Percentiles rank a stretch among this genome's conserved stretches.
These are phyloP conservation scores for Calonectria honghensis DNA, from an alignment of 2,329 filamentous ascomycete genomes.

Conservation along the genomic window DNA sequence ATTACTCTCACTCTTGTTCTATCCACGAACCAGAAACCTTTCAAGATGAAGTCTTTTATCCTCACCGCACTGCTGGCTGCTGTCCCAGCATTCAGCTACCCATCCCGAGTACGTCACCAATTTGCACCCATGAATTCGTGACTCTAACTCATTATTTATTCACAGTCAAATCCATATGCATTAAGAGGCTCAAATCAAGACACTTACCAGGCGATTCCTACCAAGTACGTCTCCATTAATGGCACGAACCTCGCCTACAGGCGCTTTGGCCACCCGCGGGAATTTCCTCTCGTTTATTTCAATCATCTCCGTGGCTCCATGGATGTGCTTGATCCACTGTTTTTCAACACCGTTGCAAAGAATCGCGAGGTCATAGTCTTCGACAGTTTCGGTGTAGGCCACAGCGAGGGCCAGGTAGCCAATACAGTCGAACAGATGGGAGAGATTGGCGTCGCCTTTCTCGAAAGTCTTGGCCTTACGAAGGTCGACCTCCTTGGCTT, in stretches of 20 bases:
- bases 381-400: neutral
- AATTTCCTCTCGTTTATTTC: neutral
- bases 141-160: neutral
- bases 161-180: neutral
- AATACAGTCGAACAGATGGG: neutral
- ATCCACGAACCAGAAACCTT: neutral
- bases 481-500: neutral
- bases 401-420: neutral
- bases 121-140: neutral
- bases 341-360: neutral
- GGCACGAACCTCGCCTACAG: constrained; percentile 1
- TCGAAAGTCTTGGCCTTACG: neutral
- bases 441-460: neutral
- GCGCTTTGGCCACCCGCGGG: neutral
- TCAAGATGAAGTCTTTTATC: neutral
- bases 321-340: neutral
- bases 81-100: neutral
- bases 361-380: neutral
- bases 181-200: neutral
- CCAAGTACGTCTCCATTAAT: neutral
- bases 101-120: neutral
- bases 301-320: constrained; percentile 1
- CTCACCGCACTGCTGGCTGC: neutral
- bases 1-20: neutral
- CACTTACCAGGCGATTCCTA: neutral